Evolutionary conservation across 2,329 filamentous ascomycete species (phyloP).

Genomic region (Fusarium miscanthi): DNA sequence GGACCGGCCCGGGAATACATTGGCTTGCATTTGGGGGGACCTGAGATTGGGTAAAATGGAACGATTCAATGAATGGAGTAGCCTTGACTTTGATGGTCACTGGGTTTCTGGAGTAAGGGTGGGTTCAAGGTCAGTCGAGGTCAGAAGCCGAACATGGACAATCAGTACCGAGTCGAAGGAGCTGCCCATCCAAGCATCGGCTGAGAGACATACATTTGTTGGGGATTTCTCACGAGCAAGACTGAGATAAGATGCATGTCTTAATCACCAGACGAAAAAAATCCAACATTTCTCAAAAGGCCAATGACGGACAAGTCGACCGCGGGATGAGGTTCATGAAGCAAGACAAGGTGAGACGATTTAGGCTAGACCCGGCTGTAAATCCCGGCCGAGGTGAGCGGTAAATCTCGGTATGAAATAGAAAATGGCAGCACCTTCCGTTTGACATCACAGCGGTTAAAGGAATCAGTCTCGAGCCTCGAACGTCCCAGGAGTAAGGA

Average conservation of each 20-base stretch:
- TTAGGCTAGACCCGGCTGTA: conserved; percentile 40
- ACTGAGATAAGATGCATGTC: neutral
- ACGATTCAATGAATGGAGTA: conserved; percentile 22
- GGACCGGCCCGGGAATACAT: conserved; percentile 35
- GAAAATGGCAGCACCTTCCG: conserved; percentile 23
- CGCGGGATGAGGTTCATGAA: conserved; percentile 20
- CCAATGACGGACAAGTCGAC: neutral
- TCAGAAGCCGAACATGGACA: conserved; percentile 37
- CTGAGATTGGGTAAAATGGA: conserved; percentile 32
- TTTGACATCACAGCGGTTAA: neutral
- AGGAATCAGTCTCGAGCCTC: conserved; percentile 14
- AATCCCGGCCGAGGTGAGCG: conserved; percentile 29
- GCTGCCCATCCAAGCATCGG: neutral
- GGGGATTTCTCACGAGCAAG: neutral
- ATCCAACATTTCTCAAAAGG: conserved; percentile 8
- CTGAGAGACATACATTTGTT: neutral
- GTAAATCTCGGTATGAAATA: conserved; percentile 13
- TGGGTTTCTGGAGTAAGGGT: conserved; percentile 27
- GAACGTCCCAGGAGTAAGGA: conserved; percentile 12
- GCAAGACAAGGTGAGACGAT: conserved; percentile 43
- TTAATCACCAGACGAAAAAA: neutral
- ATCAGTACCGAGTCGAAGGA: conserved; percentile 17
- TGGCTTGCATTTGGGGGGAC: conserved; percentile 8
- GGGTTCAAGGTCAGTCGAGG: conserved; percentile 43
- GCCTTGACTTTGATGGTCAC: conserved; percentile 13